Evolutionary conservation across 352 stramenopile genomes (phyloP), one percentile per base, ranked within the genome.

Genomic region (Globisporangium nunn): DNA sequence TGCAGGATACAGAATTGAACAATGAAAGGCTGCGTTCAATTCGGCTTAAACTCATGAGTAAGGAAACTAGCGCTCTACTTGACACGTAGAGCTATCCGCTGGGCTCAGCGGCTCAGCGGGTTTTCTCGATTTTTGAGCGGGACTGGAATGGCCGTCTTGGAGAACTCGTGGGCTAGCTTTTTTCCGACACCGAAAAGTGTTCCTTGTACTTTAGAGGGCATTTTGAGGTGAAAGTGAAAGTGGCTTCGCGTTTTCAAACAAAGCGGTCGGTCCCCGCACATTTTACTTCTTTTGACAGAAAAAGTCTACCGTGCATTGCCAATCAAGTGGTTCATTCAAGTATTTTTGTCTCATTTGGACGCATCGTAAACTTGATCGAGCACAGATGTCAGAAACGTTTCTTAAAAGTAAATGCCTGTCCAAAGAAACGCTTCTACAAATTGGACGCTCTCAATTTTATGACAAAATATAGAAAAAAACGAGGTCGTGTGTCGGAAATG

Each of bases 21-120:
- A 8, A 37, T 8, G 33, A 5, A 5, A 23, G 23, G 23, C 23
- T 23, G 7, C 14, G 7, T 15, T 40, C 10, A 52, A 59, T 6
- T 37, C 73, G 80, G 83, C 83, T 93, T 93, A 93, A 93, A 93
- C 83, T 93, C 83, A 93, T 93, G 83, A 93, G 83, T 93, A 93
- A 93, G 83, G 83, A 93, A 93, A 93, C 83, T 93, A 91, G 72
- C 64, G 76, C 75, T 62, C 74, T 87, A 91, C 81, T 71, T 93
- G 81, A 93, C 78, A 91, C 85, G 81, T 93, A 83, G 74, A 70
- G 74, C 69, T 61, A 50, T 63, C 61, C 59, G 59, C 66, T 75
- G 65, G 75, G 64, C 74, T 62, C 1, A 85, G 75, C 61, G 66
- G 74, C 14, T 64, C 71, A 61, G 68, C 63, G 68, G 70, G 50